These are phyloP conservation scores for Phytophthora tubulina DNA, from an alignment of 352 stramenopile genomes.

Conservation along the genomic window DNA sequence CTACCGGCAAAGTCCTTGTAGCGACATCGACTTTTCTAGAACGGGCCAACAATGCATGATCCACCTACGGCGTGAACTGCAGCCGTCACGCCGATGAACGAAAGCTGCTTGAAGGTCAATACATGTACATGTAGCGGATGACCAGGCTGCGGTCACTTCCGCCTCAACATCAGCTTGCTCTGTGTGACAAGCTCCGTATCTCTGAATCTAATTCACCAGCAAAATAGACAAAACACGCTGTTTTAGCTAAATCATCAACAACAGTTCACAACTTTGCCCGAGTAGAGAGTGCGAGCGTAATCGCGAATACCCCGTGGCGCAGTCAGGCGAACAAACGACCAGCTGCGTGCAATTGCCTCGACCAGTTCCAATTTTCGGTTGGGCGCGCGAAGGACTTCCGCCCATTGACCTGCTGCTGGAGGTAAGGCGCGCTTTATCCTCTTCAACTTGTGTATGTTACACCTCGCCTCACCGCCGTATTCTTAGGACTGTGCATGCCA, in stretches of 20 bases:
- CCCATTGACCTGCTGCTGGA: not conserved
- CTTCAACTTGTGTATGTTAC: not conserved
- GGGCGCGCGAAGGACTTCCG: not conserved
- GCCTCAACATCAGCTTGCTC: not conserved
- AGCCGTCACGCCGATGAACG: too few relatives aligned
- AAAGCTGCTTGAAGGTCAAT: too few relatives aligned
- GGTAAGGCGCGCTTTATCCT: not conserved
- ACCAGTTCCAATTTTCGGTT: constrained; percentile 21
- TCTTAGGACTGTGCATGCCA: constrained; percentile 25
- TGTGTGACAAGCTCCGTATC: constrained; percentile 1
- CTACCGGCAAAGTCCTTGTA: too few relatives aligned
- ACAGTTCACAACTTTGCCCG: not conserved
- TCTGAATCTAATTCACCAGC: not conserved
- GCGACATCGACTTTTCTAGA: too few relatives aligned
- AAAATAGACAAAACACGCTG: not conserved
- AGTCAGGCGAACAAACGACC: not conserved
- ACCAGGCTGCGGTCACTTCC: not conserved
- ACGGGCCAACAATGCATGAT: too few relatives aligned
- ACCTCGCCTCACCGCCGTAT: not conserved
- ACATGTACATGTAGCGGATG: not conserved
- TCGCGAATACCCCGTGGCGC: constrained; percentile 3
- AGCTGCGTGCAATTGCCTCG: constrained; percentile 4
- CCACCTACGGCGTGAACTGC: too few relatives aligned
- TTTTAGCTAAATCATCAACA: not conserved
- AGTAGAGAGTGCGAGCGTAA: constrained; percentile 8